Percentiles rank a stretch among this genome's conserved stretches.
Conservation (phyloP, 1,284 basidiomycete species). For the Irpex lacteus region DNA sequence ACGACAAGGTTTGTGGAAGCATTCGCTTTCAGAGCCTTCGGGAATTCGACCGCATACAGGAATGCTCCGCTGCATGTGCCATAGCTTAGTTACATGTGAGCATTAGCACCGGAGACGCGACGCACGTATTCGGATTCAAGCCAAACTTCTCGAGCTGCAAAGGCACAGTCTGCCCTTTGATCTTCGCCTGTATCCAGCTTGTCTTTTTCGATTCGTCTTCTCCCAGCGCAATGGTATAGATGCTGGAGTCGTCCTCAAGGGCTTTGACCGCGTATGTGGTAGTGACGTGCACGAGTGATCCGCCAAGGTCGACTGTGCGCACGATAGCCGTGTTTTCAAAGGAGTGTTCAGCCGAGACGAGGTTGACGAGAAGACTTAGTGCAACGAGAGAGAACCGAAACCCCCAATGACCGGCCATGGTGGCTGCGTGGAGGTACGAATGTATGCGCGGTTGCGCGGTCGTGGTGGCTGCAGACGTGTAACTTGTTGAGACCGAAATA, state of each 20-base stretch:
- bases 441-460: conserved; percentile 7
- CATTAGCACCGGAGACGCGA: conserved; percentile 10
- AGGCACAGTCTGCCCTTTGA: conserved; percentile 67
- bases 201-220: conserved; percentile 63
- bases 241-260: conserved; percentile 54
- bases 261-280: conserved; percentile 86
- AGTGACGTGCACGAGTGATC: conserved; percentile 79
- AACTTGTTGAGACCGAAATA: conserved; percentile 14
- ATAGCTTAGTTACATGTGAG: not conserved
- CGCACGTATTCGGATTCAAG: conserved; percentile 50
- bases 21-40: conserved; percentile 46
- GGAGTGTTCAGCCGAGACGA: conserved; percentile 40
- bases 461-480: conserved; percentile 20
- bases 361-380: conserved; percentile 24
- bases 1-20: conserved; percentile 73
- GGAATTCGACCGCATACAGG: conserved; percentile 40
- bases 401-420: conserved; percentile 32
- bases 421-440: conserved; percentile 8
- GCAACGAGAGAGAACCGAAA: conserved; percentile 25
- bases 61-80: conserved; percentile 31
- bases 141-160: conserved; percentile 54
- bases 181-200: conserved; percentile 76
- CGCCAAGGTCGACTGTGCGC: conserved; percentile 84
- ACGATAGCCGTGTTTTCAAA: conserved; percentile 89
- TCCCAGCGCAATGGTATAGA: conserved; percentile 72